Conservation (phyloP, 257 asterid species). For the Voacanga thouarsii region DNA sequence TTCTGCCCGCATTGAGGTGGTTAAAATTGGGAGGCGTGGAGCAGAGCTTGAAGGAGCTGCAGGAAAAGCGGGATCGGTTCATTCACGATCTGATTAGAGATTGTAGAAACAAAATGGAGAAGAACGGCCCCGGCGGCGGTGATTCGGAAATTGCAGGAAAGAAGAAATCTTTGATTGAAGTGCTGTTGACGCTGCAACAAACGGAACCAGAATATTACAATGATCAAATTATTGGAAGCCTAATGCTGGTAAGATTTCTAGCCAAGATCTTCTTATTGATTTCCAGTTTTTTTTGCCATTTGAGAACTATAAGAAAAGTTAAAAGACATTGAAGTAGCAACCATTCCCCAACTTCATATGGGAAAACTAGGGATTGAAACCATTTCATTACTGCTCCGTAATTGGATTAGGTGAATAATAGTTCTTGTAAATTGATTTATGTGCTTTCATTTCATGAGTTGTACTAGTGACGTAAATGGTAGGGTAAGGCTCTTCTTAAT, state of each 20-base stretch:
- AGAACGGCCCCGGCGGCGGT: conserved; percentile 7
- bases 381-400: no score
- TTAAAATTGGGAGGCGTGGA: conserved; percentile 20
- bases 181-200: conserved; percentile 24
- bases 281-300: not conserved
- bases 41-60: conserved; percentile 24
- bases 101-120: conserved; percentile 26
- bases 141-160: conserved; percentile 8
- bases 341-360: no score
- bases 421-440: no score
- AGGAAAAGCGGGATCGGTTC: conserved; percentile 37
- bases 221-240: conserved; percentile 24
- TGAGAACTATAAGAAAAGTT: no score
- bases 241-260: conserved; percentile 25
- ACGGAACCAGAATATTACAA: conserved; percentile 31
- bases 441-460: no score
- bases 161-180: conserved; percentile 28
- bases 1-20: conserved; percentile 28
- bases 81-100: conserved; percentile 50
- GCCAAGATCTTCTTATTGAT: not conserved
- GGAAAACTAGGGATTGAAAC: no score
- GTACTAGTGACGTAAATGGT: no score
- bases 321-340: no score
- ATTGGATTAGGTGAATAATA: no score
- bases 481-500: no score